Percentiles rank a stretch among this genome's conserved stretches.
These are phyloP conservation scores for Ogataea minuta DNA, from an alignment of 805 yeast species.

Conservation along the genomic window DNA sequence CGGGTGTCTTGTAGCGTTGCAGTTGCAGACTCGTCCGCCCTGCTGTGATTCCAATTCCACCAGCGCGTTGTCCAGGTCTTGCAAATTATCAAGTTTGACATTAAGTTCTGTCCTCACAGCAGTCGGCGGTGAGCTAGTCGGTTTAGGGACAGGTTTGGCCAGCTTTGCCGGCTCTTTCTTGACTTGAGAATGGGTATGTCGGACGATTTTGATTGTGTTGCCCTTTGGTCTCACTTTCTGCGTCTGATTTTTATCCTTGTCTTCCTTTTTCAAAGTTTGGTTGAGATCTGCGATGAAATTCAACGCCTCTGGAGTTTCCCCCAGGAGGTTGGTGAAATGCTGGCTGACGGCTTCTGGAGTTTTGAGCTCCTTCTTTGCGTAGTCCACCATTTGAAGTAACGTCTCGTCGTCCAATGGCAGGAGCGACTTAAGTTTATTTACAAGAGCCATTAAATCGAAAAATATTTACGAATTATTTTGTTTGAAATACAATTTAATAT, in stretches of 20 bases:
- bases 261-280: constrained; percentile 34
- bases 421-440: constrained; percentile 30
- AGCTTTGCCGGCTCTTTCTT: neutral
- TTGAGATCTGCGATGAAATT: constrained; percentile 46
- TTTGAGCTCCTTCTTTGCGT: constrained; percentile 44
- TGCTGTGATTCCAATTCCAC: constrained; percentile 40
- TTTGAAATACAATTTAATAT: too few species aligned
- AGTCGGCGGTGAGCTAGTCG: neutral
- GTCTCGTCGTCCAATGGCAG: constrained; percentile 61
- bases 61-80: constrained; percentile 51
- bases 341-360: constrained; percentile 46
- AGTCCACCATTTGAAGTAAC: constrained; percentile 51
- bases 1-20: constrained; percentile 88
- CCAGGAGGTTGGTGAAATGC: constrained; percentile 55
- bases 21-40: constrained; percentile 50
- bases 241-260: constrained; percentile 2
- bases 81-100: constrained; percentile 44
- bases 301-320: constrained; percentile 53
- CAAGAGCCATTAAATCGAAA: constrained; percentile 3
- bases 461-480: neutral
- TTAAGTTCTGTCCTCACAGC: neutral
- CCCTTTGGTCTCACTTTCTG: constrained; percentile 2
- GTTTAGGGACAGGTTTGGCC: too few species aligned
- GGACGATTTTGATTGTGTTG: constrained; percentile 5
- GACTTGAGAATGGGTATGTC: neutral